A percentile compares a stretch with the other conserved stretches of the same genome.
These are phyloP conservation scores for Aspergillus udagawae DNA, from an alignment of 2,329 filamentous ascomycete species.

Conservation along the genomic window DNA sequence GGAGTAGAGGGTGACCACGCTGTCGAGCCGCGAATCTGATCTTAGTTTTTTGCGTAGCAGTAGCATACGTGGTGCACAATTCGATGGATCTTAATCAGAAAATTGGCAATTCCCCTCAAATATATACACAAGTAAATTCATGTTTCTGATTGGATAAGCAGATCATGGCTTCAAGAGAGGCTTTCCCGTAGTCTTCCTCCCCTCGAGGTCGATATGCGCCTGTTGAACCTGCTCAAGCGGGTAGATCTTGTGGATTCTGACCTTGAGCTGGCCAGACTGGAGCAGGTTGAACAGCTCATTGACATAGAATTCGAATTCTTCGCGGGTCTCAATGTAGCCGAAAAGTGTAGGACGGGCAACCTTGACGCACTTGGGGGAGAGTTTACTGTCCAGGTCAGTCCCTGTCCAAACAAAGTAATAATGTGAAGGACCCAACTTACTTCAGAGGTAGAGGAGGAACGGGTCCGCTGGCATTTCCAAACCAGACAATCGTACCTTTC, in stretches of 20 bases:
- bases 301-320: slow-evolving; percentile 68
- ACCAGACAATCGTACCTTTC: slow-evolving; percentile 74
- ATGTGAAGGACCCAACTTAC: slow-evolving; percentile 46
- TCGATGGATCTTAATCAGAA: not conserved
- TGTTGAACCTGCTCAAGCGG: slow-evolving; percentile 66
- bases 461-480: slow-evolving; percentile 77
- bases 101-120: not conserved
- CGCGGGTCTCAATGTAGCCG: slow-evolving; percentile 64
- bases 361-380: slow-evolving; percentile 72
- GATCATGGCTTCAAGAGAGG: slow-evolving; percentile 63
- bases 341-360: slow-evolving; percentile 71
- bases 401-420: slow-evolving; percentile 3
- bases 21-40: not conserved
- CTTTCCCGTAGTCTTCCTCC: slow-evolving; percentile 80
- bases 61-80: not conserved
- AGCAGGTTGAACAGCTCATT: slow-evolving; percentile 72
- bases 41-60: not conserved
- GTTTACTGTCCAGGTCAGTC: slow-evolving; percentile 23
- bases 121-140: not conserved
- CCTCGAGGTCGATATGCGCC: slow-evolving; percentile 75
- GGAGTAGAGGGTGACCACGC: not conserved
- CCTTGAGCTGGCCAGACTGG: slow-evolving; percentile 63
- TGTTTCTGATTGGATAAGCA: not conserved
- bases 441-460: slow-evolving; percentile 65
- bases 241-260: slow-evolving; percentile 73